A percentile compares a stretch with the other conserved stretches of the same genome.
Evolutionary conservation across 345 rosid species (phyloP).

Genomic region (Cardamine chenopodiifolia): DNA sequence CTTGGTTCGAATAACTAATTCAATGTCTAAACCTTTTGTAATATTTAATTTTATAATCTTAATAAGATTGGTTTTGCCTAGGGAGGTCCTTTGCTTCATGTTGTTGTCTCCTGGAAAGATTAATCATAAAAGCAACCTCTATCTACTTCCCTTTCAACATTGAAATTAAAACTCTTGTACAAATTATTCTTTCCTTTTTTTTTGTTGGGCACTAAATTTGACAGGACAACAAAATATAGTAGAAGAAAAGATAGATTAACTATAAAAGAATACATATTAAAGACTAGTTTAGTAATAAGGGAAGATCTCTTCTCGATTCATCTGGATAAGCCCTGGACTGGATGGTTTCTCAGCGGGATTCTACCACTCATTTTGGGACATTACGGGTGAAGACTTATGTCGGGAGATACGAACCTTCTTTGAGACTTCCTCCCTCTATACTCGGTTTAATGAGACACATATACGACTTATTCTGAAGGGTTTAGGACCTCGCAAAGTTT

Average conservation of each 20-base stretch:
- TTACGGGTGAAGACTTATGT: no score
- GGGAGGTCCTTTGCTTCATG: neutral
- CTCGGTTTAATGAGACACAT: no score
- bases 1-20: neutral
- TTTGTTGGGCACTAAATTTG: neutral
- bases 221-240: neutral
- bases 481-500: no score
- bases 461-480: no score
- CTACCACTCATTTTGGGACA: no score
- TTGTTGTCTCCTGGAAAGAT: neutral
- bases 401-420: no score
- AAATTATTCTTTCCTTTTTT: no score
- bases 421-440: no score
- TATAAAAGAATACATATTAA: neutral
- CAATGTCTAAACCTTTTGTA: neutral
- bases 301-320: no score
- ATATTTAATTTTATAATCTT: neutral
- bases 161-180: neutral
- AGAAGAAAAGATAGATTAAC: neutral
- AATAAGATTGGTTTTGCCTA: neutral
- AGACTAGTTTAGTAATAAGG: no score
- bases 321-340: no score
- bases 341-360: no score
- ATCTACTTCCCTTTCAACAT: neutral
- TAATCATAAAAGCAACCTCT: constrained; percentile 4